Evolutionary conservation across 495 filamentous ascomycete genomes (phyloP).

Genomic region (Rhypophila decipiens): DNA sequence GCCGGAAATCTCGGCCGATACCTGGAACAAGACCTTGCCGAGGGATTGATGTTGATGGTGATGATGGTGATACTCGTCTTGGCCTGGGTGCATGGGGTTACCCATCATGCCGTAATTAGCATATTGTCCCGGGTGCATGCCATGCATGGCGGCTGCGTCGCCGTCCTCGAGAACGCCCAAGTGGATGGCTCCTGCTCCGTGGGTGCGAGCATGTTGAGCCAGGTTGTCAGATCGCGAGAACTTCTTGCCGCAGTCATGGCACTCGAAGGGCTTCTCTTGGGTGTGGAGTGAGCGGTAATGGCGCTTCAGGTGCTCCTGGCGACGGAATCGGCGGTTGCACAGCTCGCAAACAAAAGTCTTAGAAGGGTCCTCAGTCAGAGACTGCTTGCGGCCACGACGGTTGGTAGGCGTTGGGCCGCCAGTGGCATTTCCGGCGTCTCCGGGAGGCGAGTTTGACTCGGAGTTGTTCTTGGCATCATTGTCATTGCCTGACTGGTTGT

Average conservation of each 20-base stretch:
- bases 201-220: slow-evolving; percentile 90
- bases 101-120: slow-evolving; percentile 19
- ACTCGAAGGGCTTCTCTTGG: slow-evolving; percentile 97
- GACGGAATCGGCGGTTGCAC: slow-evolving; percentile 94
- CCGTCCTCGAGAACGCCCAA: slow-evolving; percentile 81
- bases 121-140: slow-evolving; percentile 11
- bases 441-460: slow-evolving; percentile 19
- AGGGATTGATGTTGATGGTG: too few species aligned
- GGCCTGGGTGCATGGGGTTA: slow-evolving; percentile 34
- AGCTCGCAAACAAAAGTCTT: slow-evolving; percentile 97
- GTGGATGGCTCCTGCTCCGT: slow-evolving; percentile 81
- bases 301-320: slow-evolving; percentile 97
- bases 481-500: slow-evolving; percentile 21
- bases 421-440: slow-evolving; percentile 28
- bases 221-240: slow-evolving; percentile 98
- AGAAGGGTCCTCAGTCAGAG: slow-evolving; percentile 92
- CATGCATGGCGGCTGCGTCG: slow-evolving; percentile 36
- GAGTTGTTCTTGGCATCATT: slow-evolving; percentile 17
- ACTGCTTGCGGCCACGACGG: slow-evolving; percentile 97
- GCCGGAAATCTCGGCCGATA: slow-evolving; percentile 61
- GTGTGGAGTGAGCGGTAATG: slow-evolving; percentile 98
- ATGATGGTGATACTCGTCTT: slow-evolving; percentile 54
- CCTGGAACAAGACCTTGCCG: slow-evolving; percentile 70
- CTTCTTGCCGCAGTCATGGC: slow-evolving; percentile 95
- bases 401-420: slow-evolving; percentile 61